Evolutionary conservation across 768 basidiomycete genomes (phyloP).

Genomic region (Podaxis sp.): DNA sequence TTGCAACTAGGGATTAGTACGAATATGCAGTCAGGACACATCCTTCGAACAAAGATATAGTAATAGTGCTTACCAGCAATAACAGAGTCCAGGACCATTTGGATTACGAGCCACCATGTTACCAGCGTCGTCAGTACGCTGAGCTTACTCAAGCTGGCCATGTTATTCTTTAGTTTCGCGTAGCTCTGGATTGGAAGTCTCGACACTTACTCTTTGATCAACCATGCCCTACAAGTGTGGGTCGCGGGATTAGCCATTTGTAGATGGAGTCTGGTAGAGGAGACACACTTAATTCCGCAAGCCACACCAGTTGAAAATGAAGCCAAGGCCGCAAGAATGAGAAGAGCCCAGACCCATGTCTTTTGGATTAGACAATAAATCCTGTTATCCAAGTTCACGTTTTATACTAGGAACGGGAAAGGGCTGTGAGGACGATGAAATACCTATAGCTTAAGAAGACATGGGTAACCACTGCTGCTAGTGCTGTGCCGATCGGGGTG

Average conservation of each 20-base stretch:
- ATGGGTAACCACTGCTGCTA: slow-evolving; percentile 15
- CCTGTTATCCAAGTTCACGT: not conserved
- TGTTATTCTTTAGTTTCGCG: not conserved
- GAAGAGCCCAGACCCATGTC: slow-evolving; percentile 1
- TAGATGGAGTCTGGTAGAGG: not conserved
- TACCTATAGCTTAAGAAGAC: slow-evolving; percentile 14
- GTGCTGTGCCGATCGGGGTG: slow-evolving; percentile 13
- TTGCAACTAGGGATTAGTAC: not conserved
- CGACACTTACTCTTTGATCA: slow-evolving; percentile 3
- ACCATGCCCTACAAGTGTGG: slow-evolving; percentile 6
- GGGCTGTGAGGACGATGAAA: not conserved
- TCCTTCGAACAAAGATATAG: not conserved
- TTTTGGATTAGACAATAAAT: slow-evolving; percentile 1
- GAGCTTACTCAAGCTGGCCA: not conserved
- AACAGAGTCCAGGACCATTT: slow-evolving; percentile 10
- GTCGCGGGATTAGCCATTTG: not conserved
- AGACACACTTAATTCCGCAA: slow-evolving; percentile 11
- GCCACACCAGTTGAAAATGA: slow-evolving; percentile 10
- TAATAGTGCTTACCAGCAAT: slow-evolving; percentile 7
- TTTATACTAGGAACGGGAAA: not conserved
- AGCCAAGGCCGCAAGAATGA: slow-evolving; percentile 8
- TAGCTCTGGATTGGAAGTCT: not conserved
- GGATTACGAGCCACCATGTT: slow-evolving; percentile 11
- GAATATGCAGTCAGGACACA: not conserved
- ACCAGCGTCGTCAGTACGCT: slow-evolving; percentile 3